Base-by-base conservation (phyloP, 1,284 basidiomycete genomes). In the Moniliella sp. region DNA sequence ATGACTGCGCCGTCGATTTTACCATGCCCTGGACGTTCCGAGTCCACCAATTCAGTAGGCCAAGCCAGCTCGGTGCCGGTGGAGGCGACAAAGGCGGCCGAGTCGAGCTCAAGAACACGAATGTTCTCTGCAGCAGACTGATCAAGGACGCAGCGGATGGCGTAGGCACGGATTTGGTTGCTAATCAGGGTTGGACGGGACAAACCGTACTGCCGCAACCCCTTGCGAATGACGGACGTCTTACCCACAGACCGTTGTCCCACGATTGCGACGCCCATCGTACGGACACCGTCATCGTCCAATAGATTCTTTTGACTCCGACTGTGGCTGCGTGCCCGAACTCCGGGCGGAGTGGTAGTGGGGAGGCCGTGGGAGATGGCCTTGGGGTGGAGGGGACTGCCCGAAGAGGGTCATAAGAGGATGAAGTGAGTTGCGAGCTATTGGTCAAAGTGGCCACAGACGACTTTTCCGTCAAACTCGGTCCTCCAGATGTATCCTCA, bases 191-290 rank as follows among this genome's bases (percentile, higher is more conserved):
- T 41, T 8, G 51, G 48, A 28, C 45, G 48, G 16, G 45, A 50
- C 28, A 54, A 40, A 3, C 51, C 51, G 29, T 48, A 54, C 23
- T 54, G 49, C 10, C 45, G 40, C 28, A 54, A 30, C 1, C 51
- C 51, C n/a, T 52, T 52, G 21, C 39, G 42, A 36, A 54, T 52
- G 5, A 54, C 51, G 21, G 51, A 52, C 7, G 51, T 50, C 25
- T 54, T 54, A 32, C 51, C 51, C 4, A 45, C 35, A 7, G 35
- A 36, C 5, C 37, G 31, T 30, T 54, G 51, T 1, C 51, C 51
- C 7, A 54, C 49, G 7, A 54, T 49, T 25, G 48, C 49, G 18
- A 54, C 45, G 28, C 51, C 51, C 25, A 54, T n/a, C n/a, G n/a
- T n/a, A n/a, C n/a, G n/a, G n/a, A n/a, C n/a, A n/a, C n/a, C n/a